Percentiles rank a stretch among this genome's conserved stretches.
Conservation (phyloP, 208 protist genomes). For the Wallacemonas sp. region DNA sequence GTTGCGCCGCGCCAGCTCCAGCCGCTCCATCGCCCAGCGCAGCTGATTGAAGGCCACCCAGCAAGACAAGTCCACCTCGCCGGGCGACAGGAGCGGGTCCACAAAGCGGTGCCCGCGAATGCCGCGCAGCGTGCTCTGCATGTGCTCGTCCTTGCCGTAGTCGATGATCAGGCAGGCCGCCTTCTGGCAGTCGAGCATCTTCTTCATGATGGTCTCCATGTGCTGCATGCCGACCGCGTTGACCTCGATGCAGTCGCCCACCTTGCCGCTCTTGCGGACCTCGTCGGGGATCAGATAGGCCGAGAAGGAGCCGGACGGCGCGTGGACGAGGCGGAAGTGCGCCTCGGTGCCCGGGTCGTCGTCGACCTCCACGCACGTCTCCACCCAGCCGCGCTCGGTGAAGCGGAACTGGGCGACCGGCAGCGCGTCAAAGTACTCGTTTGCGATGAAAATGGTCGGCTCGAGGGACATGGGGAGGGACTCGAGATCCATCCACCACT, state of each 20-base stretch:
- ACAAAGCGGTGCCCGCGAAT: constrained; percentile 92
- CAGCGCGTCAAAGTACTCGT: constrained; percentile 93
- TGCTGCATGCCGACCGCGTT: constrained; percentile 86
- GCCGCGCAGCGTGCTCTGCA: constrained; percentile 89
- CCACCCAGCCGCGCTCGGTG: constrained; percentile 92
- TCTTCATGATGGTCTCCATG: constrained; percentile 88
- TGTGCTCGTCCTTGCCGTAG: constrained; percentile 93
- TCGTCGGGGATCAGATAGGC: constrained; percentile 90
- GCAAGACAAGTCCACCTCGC: constrained; percentile 90
- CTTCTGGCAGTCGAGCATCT: constrained; percentile 83
- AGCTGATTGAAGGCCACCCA: constrained; percentile 91
- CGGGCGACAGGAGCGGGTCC: constrained; percentile 86
- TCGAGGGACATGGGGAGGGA: constrained; percentile 80
- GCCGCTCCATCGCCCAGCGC: constrained; percentile 78
- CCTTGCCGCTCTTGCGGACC: constrained; percentile 59
- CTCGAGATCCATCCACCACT: constrained; percentile 88
- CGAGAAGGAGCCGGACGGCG: constrained; percentile 83
- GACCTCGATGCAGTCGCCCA: constrained; percentile 84
- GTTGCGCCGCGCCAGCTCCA: constrained; percentile 78
- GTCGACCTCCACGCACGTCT: constrained; percentile 92
- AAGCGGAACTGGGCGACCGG: constrained; percentile 93
- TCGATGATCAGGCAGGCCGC: constrained; percentile 89
- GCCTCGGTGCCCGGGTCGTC: constrained; percentile 76
- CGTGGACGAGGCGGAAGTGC: constrained; percentile 90
- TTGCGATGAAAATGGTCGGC: constrained; percentile 87